Conservation (phyloP, 345 rosid species). For the Citropsis articulata region DNA sequence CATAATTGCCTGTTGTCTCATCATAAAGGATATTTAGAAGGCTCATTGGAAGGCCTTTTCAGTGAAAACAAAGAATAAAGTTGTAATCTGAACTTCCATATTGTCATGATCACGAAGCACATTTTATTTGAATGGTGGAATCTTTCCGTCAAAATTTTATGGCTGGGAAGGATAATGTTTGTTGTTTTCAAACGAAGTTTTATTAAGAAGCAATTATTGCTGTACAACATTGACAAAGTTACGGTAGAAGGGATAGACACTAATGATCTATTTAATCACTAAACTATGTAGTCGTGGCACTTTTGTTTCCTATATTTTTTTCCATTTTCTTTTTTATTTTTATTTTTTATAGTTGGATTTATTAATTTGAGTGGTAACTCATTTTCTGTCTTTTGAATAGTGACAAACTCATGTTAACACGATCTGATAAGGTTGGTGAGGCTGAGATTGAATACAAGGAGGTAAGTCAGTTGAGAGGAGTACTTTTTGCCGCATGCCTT, state of each 20-base stretch:
- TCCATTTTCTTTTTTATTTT: background rate
- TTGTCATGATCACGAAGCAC: background rate
- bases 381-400: conserved; percentile 31
- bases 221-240: background rate
- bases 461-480: conserved; percentile 38
- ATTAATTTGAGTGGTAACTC: conserved; percentile 1
- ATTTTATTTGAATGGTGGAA: background rate
- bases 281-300: background rate
- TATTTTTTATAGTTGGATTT: background rate
- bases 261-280: background rate
- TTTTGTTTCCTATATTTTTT: background rate
- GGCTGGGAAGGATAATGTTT: background rate
- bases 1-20: background rate
- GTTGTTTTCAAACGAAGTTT: background rate
- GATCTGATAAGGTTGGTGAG: conserved; percentile 86
- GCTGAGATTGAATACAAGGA: conserved; percentile 84
- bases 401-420: conserved; percentile 87
- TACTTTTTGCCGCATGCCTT: background rate
- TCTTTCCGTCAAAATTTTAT: background rate
- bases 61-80: background rate
- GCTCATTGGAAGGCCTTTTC: background rate
- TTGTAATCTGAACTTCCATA: background rate
- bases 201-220: background rate
- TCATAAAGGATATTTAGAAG: background rate
- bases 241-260: background rate